Base-by-base conservation (phyloP, 192 early-diverging fungal species). In the Backusella circina region DNA sequence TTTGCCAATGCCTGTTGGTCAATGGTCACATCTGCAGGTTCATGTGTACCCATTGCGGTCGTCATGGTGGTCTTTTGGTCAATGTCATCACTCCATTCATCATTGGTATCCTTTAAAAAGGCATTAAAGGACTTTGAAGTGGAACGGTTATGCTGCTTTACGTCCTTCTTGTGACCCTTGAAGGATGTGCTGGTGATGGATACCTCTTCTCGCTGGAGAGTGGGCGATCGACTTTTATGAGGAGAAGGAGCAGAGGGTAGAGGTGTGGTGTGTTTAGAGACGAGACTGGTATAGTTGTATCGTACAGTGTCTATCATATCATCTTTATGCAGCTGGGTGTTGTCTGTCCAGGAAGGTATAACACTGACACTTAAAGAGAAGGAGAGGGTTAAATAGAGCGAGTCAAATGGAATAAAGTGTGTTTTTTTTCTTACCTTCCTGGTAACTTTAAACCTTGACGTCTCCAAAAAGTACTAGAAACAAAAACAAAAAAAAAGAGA, bases 271-370 rank as follows among this genome's bases (percentile, higher is more conserved):
- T 33, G 67, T 33, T 21, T 38, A 28, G 79, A 79, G 5, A 88
- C 44, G 16, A 85, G 44, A 32, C 77, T 84, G 3, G 79, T 80
- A 73, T 83, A 87, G 31, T 84, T 82, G 65, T 90, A 86, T 44
- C 85, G 81, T 16, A 79, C 84, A 35, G 83, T 85, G 72, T 84
- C 78, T 4, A 85, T 76, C 54, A 28, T 61, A 26, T 61, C 54
- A 28, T 23, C 23, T 28, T 61, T 61, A 61, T 61, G 54, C 54
- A 10, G 54, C 26, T 5, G 16, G n/a, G 21, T 13, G 54, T 28
- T 26, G 28, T 61, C 54, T 61, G 21, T 10, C 54, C 54, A 61
- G 10, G 54, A 61, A 9, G 54, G 54, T 61, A 61, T 61, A 61
- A 61, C 26, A 8, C 54, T 61, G 54, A 61, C 54, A 13, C 54